Conservation (phyloP, 495 filamentous ascomycete species). For the Tetracladium setigerum region DNA sequence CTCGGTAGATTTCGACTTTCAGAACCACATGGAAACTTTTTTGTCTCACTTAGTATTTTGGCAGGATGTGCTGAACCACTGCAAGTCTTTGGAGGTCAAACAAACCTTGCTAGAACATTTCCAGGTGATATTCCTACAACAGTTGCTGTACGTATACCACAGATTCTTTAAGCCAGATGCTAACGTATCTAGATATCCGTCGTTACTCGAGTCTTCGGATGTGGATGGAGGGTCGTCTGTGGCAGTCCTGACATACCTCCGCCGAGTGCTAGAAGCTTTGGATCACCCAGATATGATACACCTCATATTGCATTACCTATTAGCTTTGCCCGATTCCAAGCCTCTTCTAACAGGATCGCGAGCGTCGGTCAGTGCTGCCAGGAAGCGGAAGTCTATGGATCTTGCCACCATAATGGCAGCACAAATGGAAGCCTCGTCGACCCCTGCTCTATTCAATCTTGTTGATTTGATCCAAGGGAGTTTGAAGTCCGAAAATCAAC, state of each 20-base stretch:
- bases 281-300: constrained; percentile 90
- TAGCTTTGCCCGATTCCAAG: constrained; percentile 59
- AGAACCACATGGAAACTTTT: constrained; percentile 81
- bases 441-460: constrained; percentile 85
- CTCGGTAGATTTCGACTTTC: constrained; percentile 61
- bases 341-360: constrained; percentile 15
- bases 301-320: constrained; percentile 85
- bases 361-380: constrained; percentile 48
- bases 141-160: constrained; percentile 65
- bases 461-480: constrained; percentile 85
- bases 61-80: constrained; percentile 97
- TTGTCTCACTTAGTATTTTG: constrained; percentile 92
- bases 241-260: constrained; percentile 89
- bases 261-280: constrained; percentile 80
- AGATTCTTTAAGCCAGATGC: background rate
- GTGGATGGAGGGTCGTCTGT: constrained; percentile 93
- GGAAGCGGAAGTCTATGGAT: constrained; percentile 81
- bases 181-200: constrained; percentile 66
- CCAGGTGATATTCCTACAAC: constrained; percentile 91
- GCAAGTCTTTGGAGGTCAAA: constrained; percentile 82
- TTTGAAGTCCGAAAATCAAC: constrained; percentile 73
- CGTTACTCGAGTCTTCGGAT: constrained; percentile 91
- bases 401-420: constrained; percentile 70
- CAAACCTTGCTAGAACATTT: constrained; percentile 93
- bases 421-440: constrained; percentile 50